These are phyloP conservation scores for Hamigera avellanea DNA, from an alignment of 495 filamentous ascomycete species.

Conservation along the genomic window DNA sequence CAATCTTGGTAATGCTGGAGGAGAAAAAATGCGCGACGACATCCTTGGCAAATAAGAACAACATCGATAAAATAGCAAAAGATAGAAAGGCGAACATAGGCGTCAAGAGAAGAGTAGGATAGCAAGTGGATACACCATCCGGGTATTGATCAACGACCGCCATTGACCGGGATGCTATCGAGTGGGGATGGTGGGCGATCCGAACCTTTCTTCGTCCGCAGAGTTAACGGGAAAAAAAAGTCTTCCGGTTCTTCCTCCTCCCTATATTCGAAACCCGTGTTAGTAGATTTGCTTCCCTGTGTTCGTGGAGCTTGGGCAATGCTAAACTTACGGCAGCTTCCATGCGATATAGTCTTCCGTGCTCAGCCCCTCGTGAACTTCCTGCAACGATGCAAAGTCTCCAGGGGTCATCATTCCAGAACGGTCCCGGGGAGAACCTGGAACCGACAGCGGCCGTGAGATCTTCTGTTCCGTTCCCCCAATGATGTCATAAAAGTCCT, in stretches of 20 bases:
- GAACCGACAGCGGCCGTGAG: slow-evolving; percentile 82
- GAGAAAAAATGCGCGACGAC: too few relatives aligned
- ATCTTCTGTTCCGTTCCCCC: slow-evolving; percentile 86
- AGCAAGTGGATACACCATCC: too few relatives aligned
- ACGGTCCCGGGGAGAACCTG: slow-evolving; percentile 80
- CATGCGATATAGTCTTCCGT: slow-evolving; percentile 97
- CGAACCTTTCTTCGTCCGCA: slow-evolving; percentile 36
- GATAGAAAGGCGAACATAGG: too few relatives aligned
- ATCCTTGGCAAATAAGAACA: too few relatives aligned
- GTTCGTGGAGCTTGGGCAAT: slow-evolving; percentile 1
- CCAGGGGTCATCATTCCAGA: slow-evolving; percentile 98
- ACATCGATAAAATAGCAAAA: too few relatives aligned
- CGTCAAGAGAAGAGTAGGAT: too few relatives aligned
- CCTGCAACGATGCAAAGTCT: slow-evolving; percentile 92
- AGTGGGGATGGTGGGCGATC: slow-evolving; percentile 30
- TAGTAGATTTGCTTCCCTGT: neutral
- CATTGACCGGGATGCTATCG: slow-evolving; percentile 29
- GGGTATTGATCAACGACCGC: too few relatives aligned
- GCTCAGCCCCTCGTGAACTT: slow-evolving; percentile 82
- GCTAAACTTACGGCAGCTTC: slow-evolving; percentile 80
- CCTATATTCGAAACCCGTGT: slow-evolving; percentile 40
- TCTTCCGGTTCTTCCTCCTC: slow-evolving; percentile 95
- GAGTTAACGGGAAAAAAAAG: slow-evolving; percentile 81
- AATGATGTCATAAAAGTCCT: slow-evolving; percentile 75
- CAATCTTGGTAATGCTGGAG: too few relatives aligned